Percentiles rank a stretch among this genome's conserved stretches.
These are phyloP conservation scores for Arabidopsis suecica DNA, from an alignment of 345 rosid genomes.

Conservation along the genomic window DNA sequence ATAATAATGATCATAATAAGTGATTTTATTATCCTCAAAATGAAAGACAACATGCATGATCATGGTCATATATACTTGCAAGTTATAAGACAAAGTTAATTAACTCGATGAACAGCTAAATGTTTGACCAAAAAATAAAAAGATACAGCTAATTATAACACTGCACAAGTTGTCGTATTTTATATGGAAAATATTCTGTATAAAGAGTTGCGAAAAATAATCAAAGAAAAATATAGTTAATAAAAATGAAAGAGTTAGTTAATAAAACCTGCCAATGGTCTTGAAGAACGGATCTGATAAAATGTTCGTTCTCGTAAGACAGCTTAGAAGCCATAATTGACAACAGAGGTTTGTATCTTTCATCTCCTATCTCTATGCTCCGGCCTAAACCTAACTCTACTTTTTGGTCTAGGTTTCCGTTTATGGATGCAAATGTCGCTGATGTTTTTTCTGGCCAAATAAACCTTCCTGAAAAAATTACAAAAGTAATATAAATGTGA, in stretches of 20 bases:
- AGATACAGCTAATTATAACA: no score
- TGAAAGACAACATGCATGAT: neutral
- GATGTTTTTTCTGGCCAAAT: neutral
- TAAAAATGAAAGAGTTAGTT: neutral
- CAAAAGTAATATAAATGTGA: neutral
- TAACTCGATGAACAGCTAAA: neutral
- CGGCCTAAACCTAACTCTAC: neutral
- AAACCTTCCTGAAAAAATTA: neutral
- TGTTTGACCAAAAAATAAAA: no score
- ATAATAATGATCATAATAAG: neutral
- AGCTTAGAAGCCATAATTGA: neutral
- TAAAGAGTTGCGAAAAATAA: no score
- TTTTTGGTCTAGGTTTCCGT: neutral
- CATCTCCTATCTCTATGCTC: neutral
- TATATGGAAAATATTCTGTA: no score
- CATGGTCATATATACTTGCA: neutral
- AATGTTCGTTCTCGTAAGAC: neutral
- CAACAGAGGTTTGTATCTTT: neutral
- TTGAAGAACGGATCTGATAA: neutral
- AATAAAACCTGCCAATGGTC: neutral
- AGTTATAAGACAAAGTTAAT: no score
- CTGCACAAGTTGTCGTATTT: no score
- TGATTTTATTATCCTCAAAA: no score
- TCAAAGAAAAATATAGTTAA: no score
- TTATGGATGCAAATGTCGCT: neutral